Percentiles rank a stretch among this genome's conserved stretches.
Conservation (phyloP, 192 early-diverging fungal genomes). For the Umbelopsis ramanniana region DNA sequence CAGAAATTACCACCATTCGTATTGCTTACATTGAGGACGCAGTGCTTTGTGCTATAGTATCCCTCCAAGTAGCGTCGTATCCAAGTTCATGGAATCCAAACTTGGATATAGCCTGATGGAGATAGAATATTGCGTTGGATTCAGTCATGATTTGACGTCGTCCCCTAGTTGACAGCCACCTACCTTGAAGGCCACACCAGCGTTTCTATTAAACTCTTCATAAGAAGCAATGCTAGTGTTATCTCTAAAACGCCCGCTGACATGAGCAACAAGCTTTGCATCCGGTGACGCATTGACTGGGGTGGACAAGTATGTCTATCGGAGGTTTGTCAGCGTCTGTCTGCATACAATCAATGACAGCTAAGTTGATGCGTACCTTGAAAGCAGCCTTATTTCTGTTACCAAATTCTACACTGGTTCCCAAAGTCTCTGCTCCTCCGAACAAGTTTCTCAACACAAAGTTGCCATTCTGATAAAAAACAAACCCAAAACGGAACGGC, state of each 20-base stretch:
- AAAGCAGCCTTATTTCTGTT: constrained; percentile 47
- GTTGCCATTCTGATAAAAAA: constrained; percentile 40
- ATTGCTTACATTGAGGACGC: constrained; percentile 24
- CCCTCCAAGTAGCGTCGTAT: constrained; percentile 75
- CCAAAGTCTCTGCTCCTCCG: constrained; percentile 84
- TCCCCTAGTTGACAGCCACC: not conserved
- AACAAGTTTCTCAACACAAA: constrained; percentile 79
- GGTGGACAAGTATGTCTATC: constrained; percentile 34
- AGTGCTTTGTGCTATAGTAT: not conserved
- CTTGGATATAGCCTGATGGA: constrained; percentile 14
- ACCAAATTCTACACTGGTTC: constrained; percentile 45
- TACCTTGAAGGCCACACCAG: constrained; percentile 38
- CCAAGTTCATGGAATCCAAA: constrained; percentile 59
- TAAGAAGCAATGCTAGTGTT: constrained; percentile 35
- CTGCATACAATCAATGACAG: not conserved
- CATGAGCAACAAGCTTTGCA: constrained; percentile 51
- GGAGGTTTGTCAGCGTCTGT: not conserved
- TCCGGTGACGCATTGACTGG: constrained; percentile 75
- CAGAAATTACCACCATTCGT: too few relatives aligned
- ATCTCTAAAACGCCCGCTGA: constrained; percentile 32
- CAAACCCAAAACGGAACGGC: not conserved
- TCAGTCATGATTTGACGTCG: not conserved
- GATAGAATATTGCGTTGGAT: not conserved
- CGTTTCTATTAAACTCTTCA: constrained; percentile 27
- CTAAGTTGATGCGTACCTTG: constrained; percentile 40